Base-by-base conservation (phyloP, 805 yeast genomes). In the Myxozyma neotropica region DNA sequence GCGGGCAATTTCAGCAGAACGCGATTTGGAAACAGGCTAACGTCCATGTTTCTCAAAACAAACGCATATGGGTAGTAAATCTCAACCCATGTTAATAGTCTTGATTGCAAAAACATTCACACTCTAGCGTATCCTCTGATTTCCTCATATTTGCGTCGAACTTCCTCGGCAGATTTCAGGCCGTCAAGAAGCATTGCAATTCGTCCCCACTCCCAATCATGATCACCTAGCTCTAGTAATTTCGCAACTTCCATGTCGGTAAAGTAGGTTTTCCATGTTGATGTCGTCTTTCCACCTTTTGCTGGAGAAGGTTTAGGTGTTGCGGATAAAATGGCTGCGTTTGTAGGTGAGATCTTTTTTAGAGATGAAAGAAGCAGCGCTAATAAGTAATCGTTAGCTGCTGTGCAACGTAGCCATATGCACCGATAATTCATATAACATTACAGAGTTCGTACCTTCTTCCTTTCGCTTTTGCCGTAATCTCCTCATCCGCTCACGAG, bases 401-500 rank as follows among this genome's bases (percentile, higher is more conserved):
- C 15, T 8, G 38, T 15, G 24, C 4, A n/a, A 12, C n/a, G 3
- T 6, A 8, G 35, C 21, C 31, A 19, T 19, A 13, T 46, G 13
- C 12, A 7, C 12, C 17, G 29, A 19, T n/a, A n/a, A n/a, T n/a
- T n/a, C n/a, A n/a, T n/a, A n/a, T n/a, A n/a, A n/a, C n/a, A n/a
- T n/a, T n/a, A n/a, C n/a, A n/a, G n/a, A n/a, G n/a, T n/a, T n/a
- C n/a, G n/a, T n/a, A 59, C 64, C 62, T 46, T 59, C 58, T 21
- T 59, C 64, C 38, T 59, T 59, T 15, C 64, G 45, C 45, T 56
- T 56, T 33, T 57, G 61, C 12, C 64, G 27, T 13, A 59, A 55
- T 26, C 64, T 47, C 17, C 64, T 49, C 64, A 59, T 59, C 27
- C 64, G 62, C 39, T 59, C 64, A n/a, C 64, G 57, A 8, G 64